Evolutionary conservation across 1,284 basidiomycete genomes (phyloP), one percentile per base, ranked within the genome.

Genomic region (Flammula alnicola): DNA sequence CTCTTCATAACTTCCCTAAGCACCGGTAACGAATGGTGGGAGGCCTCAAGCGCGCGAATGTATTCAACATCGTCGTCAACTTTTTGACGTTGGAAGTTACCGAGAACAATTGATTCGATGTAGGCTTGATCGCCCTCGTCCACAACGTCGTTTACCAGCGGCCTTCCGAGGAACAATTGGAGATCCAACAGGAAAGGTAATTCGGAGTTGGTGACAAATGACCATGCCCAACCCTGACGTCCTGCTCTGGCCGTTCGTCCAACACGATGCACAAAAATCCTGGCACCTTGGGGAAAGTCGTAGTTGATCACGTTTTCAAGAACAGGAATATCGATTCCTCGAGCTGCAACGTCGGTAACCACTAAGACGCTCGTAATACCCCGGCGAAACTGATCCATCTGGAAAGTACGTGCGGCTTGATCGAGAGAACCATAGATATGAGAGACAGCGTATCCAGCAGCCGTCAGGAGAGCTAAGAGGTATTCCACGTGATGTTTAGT

Each of bases 401-500:
- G 94, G 54, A 84, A 83, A n/a, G 86, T 83, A 51, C 97, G 91
- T 1, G 95, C 95, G 1, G 83, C 74, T 68, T 99, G 97, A 64
- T 98, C 96, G 29, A 99, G 83, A 3, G 96, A 88, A 14, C 96
- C 96, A 66, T 99, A 99, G 54, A 99, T 96, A 61, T 95, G 90
- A 6, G 96, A 96, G n/a, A 94, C 89, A 1, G 91, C 77, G 64
- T 96, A 99, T n/a, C 94, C 94, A 11, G 91, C 88, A 1, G 90
- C 80, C 3, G 77, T 78, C 36, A 99, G 79, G 1, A 99, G 75
- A 17, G 82, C 83, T 3, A 86, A 80, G 30, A 99, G 79, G 64
- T 98, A 99, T 67, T 99, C 97, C 65, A 99, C 95, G 63, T 99
- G 97, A 65, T 99, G 97, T 70, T 99, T 99, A n/a, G 97, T 99